A percentile compares a stretch with the other conserved stretches of the same genome.
Evolutionary conservation across 1,284 basidiomycete species (phyloP).

Genomic region (Farysia itapuensis): DNA sequence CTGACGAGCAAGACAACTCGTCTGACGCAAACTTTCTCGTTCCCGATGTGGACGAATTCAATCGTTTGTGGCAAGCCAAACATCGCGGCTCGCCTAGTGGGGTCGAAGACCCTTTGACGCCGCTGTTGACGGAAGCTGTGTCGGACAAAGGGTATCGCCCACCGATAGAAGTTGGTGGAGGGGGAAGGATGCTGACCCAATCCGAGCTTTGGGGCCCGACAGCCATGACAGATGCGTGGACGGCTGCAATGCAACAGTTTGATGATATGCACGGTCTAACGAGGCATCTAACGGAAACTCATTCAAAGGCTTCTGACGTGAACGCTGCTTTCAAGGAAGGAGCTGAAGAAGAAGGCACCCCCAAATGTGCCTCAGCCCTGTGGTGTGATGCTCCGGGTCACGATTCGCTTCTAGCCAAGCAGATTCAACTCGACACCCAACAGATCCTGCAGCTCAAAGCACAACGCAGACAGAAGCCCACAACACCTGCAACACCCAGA

Average conservation of each 20-base stretch:
- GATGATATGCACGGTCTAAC: slow-evolving; percentile 3
- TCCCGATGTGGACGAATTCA: slow-evolving; percentile 13
- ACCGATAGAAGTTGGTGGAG: slow-evolving; percentile 11
- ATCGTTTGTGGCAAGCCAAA: neutral
- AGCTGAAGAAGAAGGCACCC: no score
- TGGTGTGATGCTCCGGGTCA: slow-evolving; percentile 15
- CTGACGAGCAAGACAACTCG: no score
- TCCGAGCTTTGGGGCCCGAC: slow-evolving; percentile 6
- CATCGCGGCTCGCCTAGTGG: neutral
- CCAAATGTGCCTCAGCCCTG: slow-evolving; percentile 2
- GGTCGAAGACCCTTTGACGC: neutral
- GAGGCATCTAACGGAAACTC: no score
- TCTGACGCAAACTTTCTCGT: slow-evolving; percentile 8
- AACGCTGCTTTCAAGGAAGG: no score
- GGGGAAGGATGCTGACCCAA: slow-evolving; percentile 12
- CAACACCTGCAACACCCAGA: neutral
- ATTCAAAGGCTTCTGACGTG: no score
- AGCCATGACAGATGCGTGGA: slow-evolving; percentile 1
- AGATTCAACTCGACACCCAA: slow-evolving; percentile 4
- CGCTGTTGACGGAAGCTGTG: neutral
- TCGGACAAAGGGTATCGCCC: slow-evolving; percentile 4
- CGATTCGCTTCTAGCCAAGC: slow-evolving; percentile 9
- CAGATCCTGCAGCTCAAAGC: slow-evolving; percentile 8
- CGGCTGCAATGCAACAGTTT: slow-evolving; percentile 9
- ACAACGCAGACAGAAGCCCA: neutral